Percentiles rank a stretch among this genome's conserved stretches.
These are phyloP conservation scores for Neurospora africana DNA, from an alignment of 495 filamentous ascomycete species.

Conservation along the genomic window DNA sequence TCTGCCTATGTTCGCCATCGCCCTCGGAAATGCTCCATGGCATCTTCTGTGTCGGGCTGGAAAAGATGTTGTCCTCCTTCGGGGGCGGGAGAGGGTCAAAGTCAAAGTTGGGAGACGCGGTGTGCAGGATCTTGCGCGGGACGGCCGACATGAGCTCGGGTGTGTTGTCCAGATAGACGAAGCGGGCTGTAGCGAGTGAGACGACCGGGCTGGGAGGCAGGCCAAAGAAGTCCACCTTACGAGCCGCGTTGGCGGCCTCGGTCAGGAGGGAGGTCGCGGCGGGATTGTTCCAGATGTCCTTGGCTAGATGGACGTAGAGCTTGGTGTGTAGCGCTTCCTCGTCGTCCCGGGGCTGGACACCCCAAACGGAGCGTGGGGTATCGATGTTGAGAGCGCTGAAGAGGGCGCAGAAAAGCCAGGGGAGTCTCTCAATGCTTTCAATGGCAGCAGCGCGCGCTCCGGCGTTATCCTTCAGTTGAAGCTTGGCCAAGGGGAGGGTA, in stretches of 20 bases:
- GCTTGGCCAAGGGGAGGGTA: slow-evolving; percentile 61
- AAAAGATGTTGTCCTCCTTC: slow-evolving; percentile 35
- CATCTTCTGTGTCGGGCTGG: slow-evolving; percentile 23
- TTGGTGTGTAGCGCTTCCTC: slow-evolving; percentile 65
- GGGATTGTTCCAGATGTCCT: slow-evolving; percentile 84
- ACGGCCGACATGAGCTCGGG: slow-evolving; percentile 51
- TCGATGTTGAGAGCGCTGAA: slow-evolving; percentile 68
- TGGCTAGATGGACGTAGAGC: slow-evolving; percentile 68
- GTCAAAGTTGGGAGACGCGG: slow-evolving; percentile 41
- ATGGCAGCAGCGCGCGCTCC: slow-evolving; percentile 52
- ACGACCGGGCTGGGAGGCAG: slow-evolving; percentile 33
- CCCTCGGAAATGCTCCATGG: slow-evolving; percentile 16
- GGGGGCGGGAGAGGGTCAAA: slow-evolving; percentile 62
- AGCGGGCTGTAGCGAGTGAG: slow-evolving; percentile 56
- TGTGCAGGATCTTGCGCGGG: slow-evolving; percentile 40
- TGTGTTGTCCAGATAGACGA: slow-evolving; percentile 66
- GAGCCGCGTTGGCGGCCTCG: slow-evolving; percentile 52
- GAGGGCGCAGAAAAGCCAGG: slow-evolving; percentile 71
- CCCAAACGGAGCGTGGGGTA: slow-evolving; percentile 72
- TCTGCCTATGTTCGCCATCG: background rate
- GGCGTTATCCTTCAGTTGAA: slow-evolving; percentile 54
- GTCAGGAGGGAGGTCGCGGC: slow-evolving; percentile 59
- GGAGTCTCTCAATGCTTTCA: slow-evolving; percentile 56
- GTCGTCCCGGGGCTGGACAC: slow-evolving; percentile 52
- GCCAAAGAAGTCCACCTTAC: slow-evolving; percentile 24